phyloP scores from a whole-genome alignment of 352 stramenopile species.

The Pythium dissotocum region DNA sequence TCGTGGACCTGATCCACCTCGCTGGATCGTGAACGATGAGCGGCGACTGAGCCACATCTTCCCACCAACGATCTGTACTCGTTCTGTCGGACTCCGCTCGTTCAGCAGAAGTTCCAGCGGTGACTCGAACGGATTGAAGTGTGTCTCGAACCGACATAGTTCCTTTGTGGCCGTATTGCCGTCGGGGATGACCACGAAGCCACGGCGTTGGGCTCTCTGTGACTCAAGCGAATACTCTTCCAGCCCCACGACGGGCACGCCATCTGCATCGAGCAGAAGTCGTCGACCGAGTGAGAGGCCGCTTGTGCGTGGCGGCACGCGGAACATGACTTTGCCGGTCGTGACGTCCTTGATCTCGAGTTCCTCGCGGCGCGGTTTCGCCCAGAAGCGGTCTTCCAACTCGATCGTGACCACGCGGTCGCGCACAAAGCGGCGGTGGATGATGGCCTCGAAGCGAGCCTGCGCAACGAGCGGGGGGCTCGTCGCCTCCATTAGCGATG shows the following conservation, averaged over 20 bases:
- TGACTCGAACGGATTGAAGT: slow-evolving; percentile 3
- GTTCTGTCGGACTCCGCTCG: not conserved
- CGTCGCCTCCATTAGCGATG: too few relatives aligned
- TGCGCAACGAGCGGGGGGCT: not conserved
- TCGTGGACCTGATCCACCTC: not conserved
- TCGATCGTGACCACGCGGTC: not conserved
- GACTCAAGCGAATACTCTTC: slow-evolving; percentile 4
- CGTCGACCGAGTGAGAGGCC: not conserved
- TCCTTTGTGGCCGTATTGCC: not conserved
- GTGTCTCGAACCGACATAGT: slow-evolving; percentile 7
- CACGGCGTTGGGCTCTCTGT: not conserved
- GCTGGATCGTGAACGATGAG: slow-evolving; percentile 9
- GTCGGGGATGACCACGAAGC: slow-evolving; percentile 2
- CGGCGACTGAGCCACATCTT: slow-evolving; percentile 12
- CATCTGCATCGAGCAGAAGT: not conserved
- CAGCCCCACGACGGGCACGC: slow-evolving; percentile 8
- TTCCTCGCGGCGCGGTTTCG: not conserved
- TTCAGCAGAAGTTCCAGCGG: slow-evolving; percentile 3
- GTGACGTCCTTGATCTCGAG: not conserved
- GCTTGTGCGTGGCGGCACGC: not conserved
- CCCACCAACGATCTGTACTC: not conserved
- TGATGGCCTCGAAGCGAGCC: not conserved
- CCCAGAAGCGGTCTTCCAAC: not conserved
- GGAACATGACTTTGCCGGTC: not conserved
- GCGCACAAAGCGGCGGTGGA: not conserved